Conservation (phyloP, 2,329 filamentous ascomycete species). For the Talaromyces atroroseus region DNA sequence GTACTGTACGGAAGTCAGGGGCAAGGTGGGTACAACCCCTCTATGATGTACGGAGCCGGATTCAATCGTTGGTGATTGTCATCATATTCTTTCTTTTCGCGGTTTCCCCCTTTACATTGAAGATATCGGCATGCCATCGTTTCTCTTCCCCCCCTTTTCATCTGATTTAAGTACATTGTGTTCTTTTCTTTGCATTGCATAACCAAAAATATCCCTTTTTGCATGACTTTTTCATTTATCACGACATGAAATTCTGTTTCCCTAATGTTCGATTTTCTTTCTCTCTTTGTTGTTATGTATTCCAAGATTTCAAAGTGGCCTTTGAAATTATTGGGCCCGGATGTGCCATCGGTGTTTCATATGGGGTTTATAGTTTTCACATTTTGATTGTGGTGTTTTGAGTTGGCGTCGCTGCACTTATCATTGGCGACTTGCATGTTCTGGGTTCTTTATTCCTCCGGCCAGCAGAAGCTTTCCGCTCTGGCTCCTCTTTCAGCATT, state of each 20-base stretch:
- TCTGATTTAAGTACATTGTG: constrained; percentile 7
- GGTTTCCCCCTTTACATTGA: constrained; percentile 19
- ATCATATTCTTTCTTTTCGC: constrained; percentile 20
- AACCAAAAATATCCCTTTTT: constrained; percentile 14
- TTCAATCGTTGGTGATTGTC: constrained; percentile 62
- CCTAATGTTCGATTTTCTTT: constrained; percentile 1
- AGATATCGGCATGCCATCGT: constrained; percentile 12
- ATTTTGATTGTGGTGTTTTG: constrained; percentile 22
- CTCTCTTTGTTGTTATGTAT: constrained; percentile 10
- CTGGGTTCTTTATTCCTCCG: constrained; percentile 19
- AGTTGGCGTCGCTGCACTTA: constrained; percentile 30
- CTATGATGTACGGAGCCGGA: constrained; percentile 72
- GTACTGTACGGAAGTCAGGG: constrained; percentile 82
- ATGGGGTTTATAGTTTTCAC: constrained; percentile 20
- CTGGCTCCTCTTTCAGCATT: constrained; percentile 30
- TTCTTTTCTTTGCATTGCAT: constrained; percentile 19
- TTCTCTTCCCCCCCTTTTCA: constrained; percentile 6
- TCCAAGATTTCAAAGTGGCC: constrained; percentile 24
- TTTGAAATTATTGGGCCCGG: constrained; percentile 28
- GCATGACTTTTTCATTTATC: constrained; percentile 18
- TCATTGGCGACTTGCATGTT: constrained; percentile 19
- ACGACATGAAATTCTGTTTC: constrained; percentile 23
- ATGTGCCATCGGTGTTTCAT: constrained; percentile 33
- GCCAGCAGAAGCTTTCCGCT: constrained; percentile 32
- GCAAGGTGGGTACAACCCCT: constrained; percentile 83